Conservation (phyloP, 345 rosid genomes). For the Clausena lansium region DNA sequence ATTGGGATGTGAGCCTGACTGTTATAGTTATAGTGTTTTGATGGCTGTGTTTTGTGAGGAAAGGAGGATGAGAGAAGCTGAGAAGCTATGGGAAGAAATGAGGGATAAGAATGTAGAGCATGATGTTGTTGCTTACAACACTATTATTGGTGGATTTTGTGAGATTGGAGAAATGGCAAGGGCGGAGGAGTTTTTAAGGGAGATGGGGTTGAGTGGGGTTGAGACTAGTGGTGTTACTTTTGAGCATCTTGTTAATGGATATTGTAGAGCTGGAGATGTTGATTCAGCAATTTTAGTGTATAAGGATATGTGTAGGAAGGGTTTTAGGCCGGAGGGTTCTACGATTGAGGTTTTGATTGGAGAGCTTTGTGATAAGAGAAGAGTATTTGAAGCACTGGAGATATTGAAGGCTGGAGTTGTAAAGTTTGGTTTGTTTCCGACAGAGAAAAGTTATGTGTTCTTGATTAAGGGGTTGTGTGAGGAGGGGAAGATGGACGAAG, state of each 20-base stretch:
- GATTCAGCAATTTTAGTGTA: constrained; percentile 53
- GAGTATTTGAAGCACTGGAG: constrained; percentile 53
- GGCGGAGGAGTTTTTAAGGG: constrained; percentile 54
- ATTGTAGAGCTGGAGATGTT: constrained; percentile 54
- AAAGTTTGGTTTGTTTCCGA: constrained; percentile 40
- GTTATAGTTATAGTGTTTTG: constrained; percentile 50
- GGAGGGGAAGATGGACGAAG: constrained; percentile 66
- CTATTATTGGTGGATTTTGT: constrained; percentile 68
- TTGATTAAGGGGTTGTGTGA: constrained; percentile 58
- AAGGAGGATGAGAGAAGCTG: constrained; percentile 61
- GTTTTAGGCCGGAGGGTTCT: constrained; percentile 42
- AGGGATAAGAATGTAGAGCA: constrained; percentile 39
- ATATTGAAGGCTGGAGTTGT: constrained; percentile 39
- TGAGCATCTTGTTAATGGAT: constrained; percentile 64
- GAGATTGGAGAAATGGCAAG: constrained; percentile 43
- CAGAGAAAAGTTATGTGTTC: constrained; percentile 53
- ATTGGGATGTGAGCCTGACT: constrained; percentile 41
- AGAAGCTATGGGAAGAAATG: constrained; percentile 70
- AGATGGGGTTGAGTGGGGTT: constrained; percentile 55
- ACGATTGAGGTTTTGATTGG: constrained; percentile 46
- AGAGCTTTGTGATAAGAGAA: constrained; percentile 42
- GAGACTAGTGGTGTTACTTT: constrained; percentile 45
- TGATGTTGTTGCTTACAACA: constrained; percentile 62
- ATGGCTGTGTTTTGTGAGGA: constrained; percentile 52
- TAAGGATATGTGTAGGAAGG: constrained; percentile 57